Evolutionary conservation across 208 protist genomes (phyloP).

Genomic region (Entamoeba histolytica): DNA sequence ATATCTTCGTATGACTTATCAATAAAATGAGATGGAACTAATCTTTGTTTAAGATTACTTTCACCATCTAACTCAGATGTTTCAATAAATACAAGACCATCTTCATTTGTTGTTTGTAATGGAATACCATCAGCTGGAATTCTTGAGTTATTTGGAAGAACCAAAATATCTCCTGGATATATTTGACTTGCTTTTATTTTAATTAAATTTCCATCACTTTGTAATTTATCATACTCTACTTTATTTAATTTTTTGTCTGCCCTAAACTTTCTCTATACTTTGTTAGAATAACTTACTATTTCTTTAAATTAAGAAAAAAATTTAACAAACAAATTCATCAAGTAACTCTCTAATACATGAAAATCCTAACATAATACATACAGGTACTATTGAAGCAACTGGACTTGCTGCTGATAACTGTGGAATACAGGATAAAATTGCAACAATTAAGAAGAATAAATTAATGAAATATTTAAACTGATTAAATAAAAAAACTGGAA

Average conservation of each 20-base stretch:
- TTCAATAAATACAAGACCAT: background rate
- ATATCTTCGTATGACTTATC: background rate
- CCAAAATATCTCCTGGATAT: too few species aligned
- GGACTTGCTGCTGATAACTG: background rate
- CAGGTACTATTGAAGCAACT: background rate
- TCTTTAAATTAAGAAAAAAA: too few species aligned
- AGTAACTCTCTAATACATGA: slow-evolving; percentile 1
- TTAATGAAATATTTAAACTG: slow-evolving; percentile 5
- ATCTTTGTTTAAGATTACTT: background rate
- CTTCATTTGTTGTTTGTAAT: background rate
- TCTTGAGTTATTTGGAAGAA: too few species aligned
- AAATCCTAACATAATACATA: background rate
- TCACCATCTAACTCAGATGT: background rate
- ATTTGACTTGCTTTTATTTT: too few species aligned
- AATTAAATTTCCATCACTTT: too few species aligned
- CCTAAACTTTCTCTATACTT: too few species aligned
- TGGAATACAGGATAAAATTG: background rate
- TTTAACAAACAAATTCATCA: slow-evolving; percentile 13
- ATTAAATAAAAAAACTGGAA: background rate
- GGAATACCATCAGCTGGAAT: background rate
- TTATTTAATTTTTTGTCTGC: too few species aligned
- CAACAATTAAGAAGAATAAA: slow-evolving; percentile 7
- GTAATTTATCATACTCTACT: too few species aligned
- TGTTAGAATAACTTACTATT: too few species aligned
- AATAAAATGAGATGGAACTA: background rate